These are phyloP conservation scores for Coniella vitis DNA, from an alignment of 2,329 filamentous ascomycete genomes.

Conservation along the genomic window DNA sequence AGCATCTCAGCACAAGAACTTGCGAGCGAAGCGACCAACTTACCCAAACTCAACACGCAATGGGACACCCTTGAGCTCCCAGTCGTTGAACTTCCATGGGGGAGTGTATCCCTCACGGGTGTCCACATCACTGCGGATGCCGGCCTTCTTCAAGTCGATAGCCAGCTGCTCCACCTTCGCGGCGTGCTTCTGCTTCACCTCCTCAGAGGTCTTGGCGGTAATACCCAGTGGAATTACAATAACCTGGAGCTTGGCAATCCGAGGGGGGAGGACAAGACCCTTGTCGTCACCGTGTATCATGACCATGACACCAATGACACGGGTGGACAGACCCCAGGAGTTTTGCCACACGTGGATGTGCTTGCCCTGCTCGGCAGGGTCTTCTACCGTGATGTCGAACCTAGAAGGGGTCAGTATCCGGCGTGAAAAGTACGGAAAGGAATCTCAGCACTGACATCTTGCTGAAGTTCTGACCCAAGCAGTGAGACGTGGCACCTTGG, in stretches of 20 bases:
- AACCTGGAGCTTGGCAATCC: constrained; percentile 78
- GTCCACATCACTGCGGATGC: constrained; percentile 75
- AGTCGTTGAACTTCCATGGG: constrained; percentile 98
- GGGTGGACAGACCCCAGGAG: constrained; percentile 96
- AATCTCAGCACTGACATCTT: constrained; percentile 2
- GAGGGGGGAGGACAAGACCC: constrained; percentile 86
- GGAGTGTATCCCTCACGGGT: constrained; percentile 86
- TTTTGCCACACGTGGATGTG: constrained; percentile 95
- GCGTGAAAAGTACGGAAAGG: background rate
- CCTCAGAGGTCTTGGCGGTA: constrained; percentile 76
- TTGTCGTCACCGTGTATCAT: constrained; percentile 97
- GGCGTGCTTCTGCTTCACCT: constrained; percentile 70
- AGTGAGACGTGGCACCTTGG: constrained; percentile 92
- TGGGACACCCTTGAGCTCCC: constrained; percentile 94
- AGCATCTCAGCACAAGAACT: background rate
- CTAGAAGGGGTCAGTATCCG: constrained; percentile 40
- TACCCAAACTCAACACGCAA: constrained; percentile 93
- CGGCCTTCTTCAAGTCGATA: constrained; percentile 60
- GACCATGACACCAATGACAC: constrained; percentile 97
- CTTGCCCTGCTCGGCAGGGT: constrained; percentile 73
- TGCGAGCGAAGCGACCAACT: constrained; percentile 58
- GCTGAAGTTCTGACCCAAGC: constrained; percentile 23
- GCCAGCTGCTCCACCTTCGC: constrained; percentile 68
- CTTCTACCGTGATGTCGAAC: constrained; percentile 97
- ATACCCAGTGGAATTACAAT: constrained; percentile 90